Percentiles rank a stretch among this genome's conserved stretches.
Conservation (phyloP, 352 stramenopile species). For the Phytophthora sp. region DNA sequence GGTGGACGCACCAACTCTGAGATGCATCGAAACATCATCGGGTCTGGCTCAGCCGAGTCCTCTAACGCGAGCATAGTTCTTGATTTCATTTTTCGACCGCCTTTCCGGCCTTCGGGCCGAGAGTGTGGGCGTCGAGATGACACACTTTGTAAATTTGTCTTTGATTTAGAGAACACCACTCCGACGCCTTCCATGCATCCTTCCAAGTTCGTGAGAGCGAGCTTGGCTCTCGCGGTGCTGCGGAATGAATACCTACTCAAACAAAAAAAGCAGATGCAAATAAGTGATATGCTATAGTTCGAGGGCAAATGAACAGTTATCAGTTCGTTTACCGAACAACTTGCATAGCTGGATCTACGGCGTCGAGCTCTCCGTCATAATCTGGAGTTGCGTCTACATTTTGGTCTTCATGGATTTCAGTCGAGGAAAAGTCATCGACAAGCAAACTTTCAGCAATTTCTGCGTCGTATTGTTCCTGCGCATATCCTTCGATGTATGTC, state of each 20-base stretch:
- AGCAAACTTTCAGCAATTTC: not conserved
- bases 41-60: constrained; percentile 29
- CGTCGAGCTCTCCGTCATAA: not conserved
- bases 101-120: not conserved
- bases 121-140: constrained; percentile 5
- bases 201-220: constrained; percentile 20
- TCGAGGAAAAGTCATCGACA: not conserved
- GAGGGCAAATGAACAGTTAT: not conserved
- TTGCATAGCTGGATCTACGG: constrained; percentile 29
- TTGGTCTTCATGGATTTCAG: not conserved
- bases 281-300: not conserved
- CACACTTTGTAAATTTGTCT: not conserved
- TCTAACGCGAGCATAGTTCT: not conserved
- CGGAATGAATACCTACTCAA: constrained; percentile 42
- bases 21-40: constrained; percentile 43
- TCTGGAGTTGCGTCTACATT: not conserved
- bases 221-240: constrained; percentile 37
- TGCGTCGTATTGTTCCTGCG: constrained; percentile 5
- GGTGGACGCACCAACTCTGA: constrained; percentile 34
- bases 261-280: not conserved
- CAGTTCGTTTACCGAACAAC: constrained; percentile 33
- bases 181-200: constrained; percentile 18
- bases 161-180: not conserved
- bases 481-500: constrained; percentile 18
- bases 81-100: constrained; percentile 3